Base-by-base conservation (phyloP, 106 monocot species). In the Cymbidium sinense region DNA sequence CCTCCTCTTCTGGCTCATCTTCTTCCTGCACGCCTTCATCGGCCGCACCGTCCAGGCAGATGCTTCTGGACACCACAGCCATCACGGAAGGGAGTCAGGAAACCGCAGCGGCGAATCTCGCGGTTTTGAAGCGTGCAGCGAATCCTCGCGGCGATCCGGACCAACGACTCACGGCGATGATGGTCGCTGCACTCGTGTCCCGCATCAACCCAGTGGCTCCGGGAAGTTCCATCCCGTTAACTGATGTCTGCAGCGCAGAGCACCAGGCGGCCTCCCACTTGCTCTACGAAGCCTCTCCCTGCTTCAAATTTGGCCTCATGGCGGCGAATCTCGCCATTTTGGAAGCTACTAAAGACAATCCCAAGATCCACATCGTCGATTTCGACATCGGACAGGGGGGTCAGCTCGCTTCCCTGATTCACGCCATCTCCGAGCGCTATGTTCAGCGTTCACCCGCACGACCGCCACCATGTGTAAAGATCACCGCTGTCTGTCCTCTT, bases 311-410 rank as follows among this genome's bases (percentile, higher is more conserved):
- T 36, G 80, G 78, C 13, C 77, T 88, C 27, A 11, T 80, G 47
- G 93, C 86, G 9, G 90, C 93, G 33, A 93, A 93, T 58, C 77
- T 82, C 64, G 88, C 88, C 41, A 93, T 93, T 80, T 80, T 93
- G 11, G 88, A 90, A 1, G 79, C 88, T 36, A 78, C 84, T 11
- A 74, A 30, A 28, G 87, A 71, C n/a, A 35, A 70, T 0, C 35
- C 76, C 47, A 83, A 43, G 43, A 83, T 93, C 79, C 93, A 93
- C 85, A 76, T 93, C 80, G 25, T 93, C 33, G 93, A 93, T 76
- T 93, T 93, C 76, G 88, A 93, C 75, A 71, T 93, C 50, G 85
- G 90, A 39, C 77, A 64, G 9, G 93, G 92, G 7, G 37, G 44
- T 5, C 90, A 93, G 61, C 83, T 87, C 79, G 85, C 73, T 5